Percentiles rank a stretch among this genome's conserved stretches.
Evolutionary conservation across 768 basidiomycete species (phyloP).

Genomic region (Coprinellus micaceus): DNA sequence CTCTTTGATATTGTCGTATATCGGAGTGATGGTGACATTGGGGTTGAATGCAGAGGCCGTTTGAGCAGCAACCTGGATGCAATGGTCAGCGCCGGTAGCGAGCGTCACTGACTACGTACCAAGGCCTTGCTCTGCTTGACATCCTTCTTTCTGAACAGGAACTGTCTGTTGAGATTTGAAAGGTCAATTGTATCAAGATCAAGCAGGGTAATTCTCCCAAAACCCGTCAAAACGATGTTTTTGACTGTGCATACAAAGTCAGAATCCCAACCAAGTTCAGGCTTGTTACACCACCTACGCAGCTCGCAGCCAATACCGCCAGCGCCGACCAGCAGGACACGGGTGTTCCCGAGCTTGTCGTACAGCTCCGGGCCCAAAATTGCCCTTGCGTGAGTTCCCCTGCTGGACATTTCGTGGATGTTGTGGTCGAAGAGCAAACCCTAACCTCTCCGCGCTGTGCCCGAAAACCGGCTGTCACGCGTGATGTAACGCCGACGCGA

Average conservation of each 20-base stretch:
- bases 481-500: neutral
- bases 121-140: slow-evolving; percentile 95
- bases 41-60: slow-evolving; percentile 86
- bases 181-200: slow-evolving; percentile 99
- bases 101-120: slow-evolving; percentile 38
- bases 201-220: slow-evolving; percentile 86
- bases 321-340: slow-evolving; percentile 87
- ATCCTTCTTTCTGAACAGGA: slow-evolving; percentile 94
- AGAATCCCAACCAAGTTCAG: neutral
- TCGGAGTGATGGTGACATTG: slow-evolving; percentile 78
- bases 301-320: slow-evolving; percentile 98
- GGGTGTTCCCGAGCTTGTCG: slow-evolving; percentile 54
- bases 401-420: slow-evolving; percentile 40
- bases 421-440: too few relatives aligned
- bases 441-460: neutral
- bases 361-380: slow-evolving; percentile 78
- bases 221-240: slow-evolving; percentile 90
- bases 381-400: slow-evolving; percentile 63
- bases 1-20: slow-evolving; percentile 96
- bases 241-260: slow-evolving; percentile 58
- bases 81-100: neutral
- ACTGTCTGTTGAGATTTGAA: slow-evolving; percentile 95
- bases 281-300: slow-evolving; percentile 47
- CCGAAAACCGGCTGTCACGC: neutral
- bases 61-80: slow-evolving; percentile 69